Percentiles rank a stretch among this genome's conserved stretches.
phyloP scores from a whole-genome alignment of 2,329 filamentous ascomycete genomes.

The Fusarium sp. region DNA sequence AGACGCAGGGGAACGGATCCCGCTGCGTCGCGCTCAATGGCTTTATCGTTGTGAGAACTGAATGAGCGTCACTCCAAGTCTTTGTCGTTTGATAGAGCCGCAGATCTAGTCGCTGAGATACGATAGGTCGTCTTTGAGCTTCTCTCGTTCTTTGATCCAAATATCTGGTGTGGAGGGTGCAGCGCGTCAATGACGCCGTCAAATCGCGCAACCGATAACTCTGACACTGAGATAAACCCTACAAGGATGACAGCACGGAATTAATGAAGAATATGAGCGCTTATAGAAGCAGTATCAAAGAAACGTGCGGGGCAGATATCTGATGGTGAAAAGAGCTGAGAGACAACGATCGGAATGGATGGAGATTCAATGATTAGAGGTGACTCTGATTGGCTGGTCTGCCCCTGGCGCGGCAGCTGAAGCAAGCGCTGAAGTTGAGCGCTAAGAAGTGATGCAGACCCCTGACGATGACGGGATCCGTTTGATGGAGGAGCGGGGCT shows the following conservation, averaged over 20 bases:
- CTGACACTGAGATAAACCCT: background rate
- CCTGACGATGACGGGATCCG: background rate
- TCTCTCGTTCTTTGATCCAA: background rate
- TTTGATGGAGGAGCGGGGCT: background rate
- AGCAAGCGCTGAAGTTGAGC: background rate
- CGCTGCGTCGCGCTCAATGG: background rate
- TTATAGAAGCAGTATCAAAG: background rate
- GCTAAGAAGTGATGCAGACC: background rate
- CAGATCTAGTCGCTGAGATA: background rate
- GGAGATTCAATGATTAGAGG: background rate
- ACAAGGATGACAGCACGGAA: background rate
- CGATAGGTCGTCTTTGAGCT: background rate
- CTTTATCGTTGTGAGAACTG: background rate
- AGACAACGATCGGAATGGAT: background rate
- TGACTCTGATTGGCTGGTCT: constrained; percentile 14
- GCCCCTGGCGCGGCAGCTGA: constrained; percentile 8
- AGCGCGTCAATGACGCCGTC: background rate
- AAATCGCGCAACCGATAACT: background rate
- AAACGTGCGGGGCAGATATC: background rate
- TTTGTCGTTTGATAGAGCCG: background rate
- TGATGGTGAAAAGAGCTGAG: background rate
- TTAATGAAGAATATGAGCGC: background rate
- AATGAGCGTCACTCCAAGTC: background rate
- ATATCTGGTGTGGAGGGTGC: background rate
- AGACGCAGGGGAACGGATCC: background rate